These are phyloP conservation scores for Axilococcus clingmanii DNA, from an alignment of 139 green algal species.

Conservation along the genomic window DNA sequence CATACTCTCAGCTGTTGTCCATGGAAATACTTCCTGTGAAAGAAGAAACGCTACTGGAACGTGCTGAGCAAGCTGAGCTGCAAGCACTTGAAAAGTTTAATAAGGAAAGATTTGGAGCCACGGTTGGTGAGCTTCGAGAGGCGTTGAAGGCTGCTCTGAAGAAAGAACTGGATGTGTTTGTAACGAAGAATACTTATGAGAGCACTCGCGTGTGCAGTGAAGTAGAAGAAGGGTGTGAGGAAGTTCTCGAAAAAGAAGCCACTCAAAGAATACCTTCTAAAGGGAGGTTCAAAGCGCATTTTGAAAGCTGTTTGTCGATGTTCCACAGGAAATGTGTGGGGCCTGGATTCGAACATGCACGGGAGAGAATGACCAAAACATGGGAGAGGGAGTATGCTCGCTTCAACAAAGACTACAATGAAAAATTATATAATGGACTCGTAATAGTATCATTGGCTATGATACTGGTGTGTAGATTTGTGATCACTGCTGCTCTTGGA, in stretches of 20 bases:
- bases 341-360: constrained; percentile 18
- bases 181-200: constrained; percentile 24
- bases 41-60: constrained; percentile 19
- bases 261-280: constrained; percentile 26
- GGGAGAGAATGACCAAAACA: constrained; percentile 33
- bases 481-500: constrained; percentile 33
- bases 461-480: constrained; percentile 56
- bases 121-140: constrained; percentile 20
- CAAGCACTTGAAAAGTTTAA: constrained; percentile 29
- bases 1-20: constrained; percentile 16
- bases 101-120: constrained; percentile 38
- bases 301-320: constrained; percentile 23
- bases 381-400: constrained; percentile 35
- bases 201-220: constrained; percentile 25
- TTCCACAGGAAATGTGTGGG: constrained; percentile 50
- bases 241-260: constrained; percentile 35
- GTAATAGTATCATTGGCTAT: constrained; percentile 35
- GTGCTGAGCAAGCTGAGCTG: constrained; percentile 5
- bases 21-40: constrained; percentile 41
- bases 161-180: constrained; percentile 26
- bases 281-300: constrained; percentile 46
- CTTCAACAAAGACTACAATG: constrained; percentile 77
- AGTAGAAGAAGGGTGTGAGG: constrained; percentile 32
- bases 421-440: constrained; percentile 61
- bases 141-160: constrained; percentile 26